phyloP scores from a whole-genome alignment of 495 filamentous ascomycete species.

The Penicillium canescens region DNA sequence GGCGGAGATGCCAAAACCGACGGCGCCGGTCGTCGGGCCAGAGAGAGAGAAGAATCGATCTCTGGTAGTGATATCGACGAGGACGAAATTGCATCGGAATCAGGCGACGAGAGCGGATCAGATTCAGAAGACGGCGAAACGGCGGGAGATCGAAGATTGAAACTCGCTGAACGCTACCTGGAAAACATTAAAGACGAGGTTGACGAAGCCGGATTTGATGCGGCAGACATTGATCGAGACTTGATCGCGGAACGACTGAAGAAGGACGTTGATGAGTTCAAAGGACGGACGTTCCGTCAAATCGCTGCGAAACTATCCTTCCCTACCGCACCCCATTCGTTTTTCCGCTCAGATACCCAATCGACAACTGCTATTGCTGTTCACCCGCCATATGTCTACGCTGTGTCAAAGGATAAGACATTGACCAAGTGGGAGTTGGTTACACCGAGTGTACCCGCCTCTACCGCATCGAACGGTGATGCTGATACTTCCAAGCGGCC shows the following conservation, averaged over 20 bases:
- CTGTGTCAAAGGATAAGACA: conserved; percentile 78
- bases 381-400: conserved; percentile 78
- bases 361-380: conserved; percentile 78
- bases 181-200: conserved; percentile 86
- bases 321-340: conserved; percentile 57
- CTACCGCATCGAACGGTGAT: conserved; percentile 43
- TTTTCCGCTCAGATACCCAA: conserved; percentile 75
- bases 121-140: conserved; percentile 73
- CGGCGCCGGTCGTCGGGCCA: conserved; percentile 24
- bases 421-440: conserved; percentile 85
- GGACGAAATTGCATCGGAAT: conserved; percentile 47
- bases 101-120: conserved; percentile 49
- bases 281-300: conserved; percentile 82
- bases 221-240: conserved; percentile 87
- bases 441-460: conserved; percentile 31
- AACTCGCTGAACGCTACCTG: conserved; percentile 90
- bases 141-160: conserved; percentile 78
- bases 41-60: conserved; percentile 64
- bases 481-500: conserved; percentile 61
- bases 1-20: conserved; percentile 42
- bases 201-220: conserved; percentile 82
- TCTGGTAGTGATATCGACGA: conserved; percentile 81
- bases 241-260: conserved; percentile 85
- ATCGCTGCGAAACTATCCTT: conserved; percentile 72
- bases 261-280: conserved; percentile 91